phyloP scores from a whole-genome alignment of 495 filamentous ascomycete genomes.

The Penicillium ucsense region DNA sequence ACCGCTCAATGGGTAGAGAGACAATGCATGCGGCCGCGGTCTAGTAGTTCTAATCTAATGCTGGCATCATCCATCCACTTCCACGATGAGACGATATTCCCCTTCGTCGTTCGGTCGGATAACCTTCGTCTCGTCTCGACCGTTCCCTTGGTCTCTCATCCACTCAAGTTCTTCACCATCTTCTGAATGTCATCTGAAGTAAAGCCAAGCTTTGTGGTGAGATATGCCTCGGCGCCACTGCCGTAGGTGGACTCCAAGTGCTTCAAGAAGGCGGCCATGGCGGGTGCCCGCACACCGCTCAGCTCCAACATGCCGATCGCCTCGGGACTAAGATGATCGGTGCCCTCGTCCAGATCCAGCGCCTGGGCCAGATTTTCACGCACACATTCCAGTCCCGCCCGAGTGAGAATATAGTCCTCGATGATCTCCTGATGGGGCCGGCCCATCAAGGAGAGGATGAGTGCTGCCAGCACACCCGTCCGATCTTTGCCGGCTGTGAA shows the following conservation, averaged over 20 bases:
- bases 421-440: slow-evolving; percentile 32
- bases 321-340: slow-evolving; percentile 13
- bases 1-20: too few species aligned
- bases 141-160: background rate
- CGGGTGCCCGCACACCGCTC: slow-evolving; percentile 15
- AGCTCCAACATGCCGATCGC: slow-evolving; percentile 19
- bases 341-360: slow-evolving; percentile 13
- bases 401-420: slow-evolving; percentile 39
- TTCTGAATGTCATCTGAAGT: slow-evolving; percentile 2
- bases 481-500: slow-evolving; percentile 50
- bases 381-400: slow-evolving; percentile 18
- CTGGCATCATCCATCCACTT: too few species aligned
- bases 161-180: slow-evolving; percentile 13
- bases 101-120: too few species aligned
- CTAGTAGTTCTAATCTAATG: too few species aligned
- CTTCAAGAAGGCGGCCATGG: slow-evolving; percentile 23
- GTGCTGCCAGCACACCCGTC: slow-evolving; percentile 50
- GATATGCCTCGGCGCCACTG: slow-evolving; percentile 13
- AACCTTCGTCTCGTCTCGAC: too few species aligned
- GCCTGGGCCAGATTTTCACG: slow-evolving; percentile 15
- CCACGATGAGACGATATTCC: too few species aligned
- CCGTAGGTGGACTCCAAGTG: slow-evolving; percentile 16
- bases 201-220: slow-evolving; percentile 16
- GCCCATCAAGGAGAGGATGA: slow-evolving; percentile 46
- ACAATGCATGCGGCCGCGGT: too few species aligned